These are phyloP conservation scores for Hydnomerulius pinastri DNA, from an alignment of 768 basidiomycete genomes.

Conservation along the genomic window DNA sequence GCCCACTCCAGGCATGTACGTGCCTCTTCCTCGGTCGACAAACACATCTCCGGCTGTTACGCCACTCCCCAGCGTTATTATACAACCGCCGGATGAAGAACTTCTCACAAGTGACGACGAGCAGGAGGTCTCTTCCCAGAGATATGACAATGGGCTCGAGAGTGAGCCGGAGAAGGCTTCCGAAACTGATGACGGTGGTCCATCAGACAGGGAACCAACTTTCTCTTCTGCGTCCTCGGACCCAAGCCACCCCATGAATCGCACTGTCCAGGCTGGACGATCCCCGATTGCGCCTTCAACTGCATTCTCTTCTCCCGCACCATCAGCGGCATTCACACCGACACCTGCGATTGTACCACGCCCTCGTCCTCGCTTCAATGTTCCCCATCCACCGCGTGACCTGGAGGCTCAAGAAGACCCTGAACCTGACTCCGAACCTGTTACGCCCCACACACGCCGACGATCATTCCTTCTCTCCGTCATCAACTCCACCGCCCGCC, in stretches of 20 bases:
- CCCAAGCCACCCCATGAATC: conserved; percentile 31
- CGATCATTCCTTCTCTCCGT: conserved; percentile 83
- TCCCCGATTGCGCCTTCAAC: conserved; percentile 41
- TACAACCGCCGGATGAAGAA: conserved; percentile 23
- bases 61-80: conserved; percentile 24
- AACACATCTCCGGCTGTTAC: conserved; percentile 49
- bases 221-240: conserved; percentile 69
- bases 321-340: conserved; percentile 63
- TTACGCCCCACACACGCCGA: conserved; percentile 73
- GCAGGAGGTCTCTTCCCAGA: not conserved
- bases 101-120: conserved; percentile 17
- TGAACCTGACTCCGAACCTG: conserved; percentile 42
- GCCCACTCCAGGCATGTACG: conserved; percentile 44
- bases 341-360: conserved; percentile 68
- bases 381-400: conserved; percentile 47
- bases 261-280: conserved; percentile 26
- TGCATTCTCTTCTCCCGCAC: conserved; percentile 55
- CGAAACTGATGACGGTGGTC: conserved; percentile 29
- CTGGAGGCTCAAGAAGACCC: conserved; percentile 36
- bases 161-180: conserved; percentile 22
- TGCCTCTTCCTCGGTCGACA: conserved; percentile 55
- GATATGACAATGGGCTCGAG: conserved; percentile 13
- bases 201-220: conserved; percentile 53
- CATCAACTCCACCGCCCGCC: conserved; percentile 80
- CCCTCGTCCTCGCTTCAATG: conserved; percentile 61